phyloP scores from a whole-genome alignment of 2,329 filamentous ascomycete species.

The Atkinsonella texensis region DNA sequence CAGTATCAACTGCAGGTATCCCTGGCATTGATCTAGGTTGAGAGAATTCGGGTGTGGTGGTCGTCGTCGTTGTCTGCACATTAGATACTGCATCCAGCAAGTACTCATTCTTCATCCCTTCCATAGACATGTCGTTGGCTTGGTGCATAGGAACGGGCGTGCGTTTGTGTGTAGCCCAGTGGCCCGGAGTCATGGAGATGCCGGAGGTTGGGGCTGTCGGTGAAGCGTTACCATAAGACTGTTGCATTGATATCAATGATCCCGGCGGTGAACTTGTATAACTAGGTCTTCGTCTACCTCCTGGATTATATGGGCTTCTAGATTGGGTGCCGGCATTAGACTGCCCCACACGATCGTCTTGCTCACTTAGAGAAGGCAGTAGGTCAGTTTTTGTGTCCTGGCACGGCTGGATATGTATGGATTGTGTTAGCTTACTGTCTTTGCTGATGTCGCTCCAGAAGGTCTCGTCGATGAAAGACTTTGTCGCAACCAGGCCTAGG shows the following conservation, averaged over 20 bases:
- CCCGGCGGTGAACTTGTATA: constrained; percentile 10
- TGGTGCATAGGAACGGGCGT: constrained; percentile 6
- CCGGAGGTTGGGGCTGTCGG: constrained; percentile 6
- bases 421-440: constrained; percentile 20
- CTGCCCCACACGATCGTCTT: constrained; percentile 11
- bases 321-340: background rate
- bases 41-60: constrained; percentile 10
- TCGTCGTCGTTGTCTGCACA: constrained; percentile 9
- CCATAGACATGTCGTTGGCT: constrained; percentile 12
- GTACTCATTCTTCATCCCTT: constrained; percentile 12
- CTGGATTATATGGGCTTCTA: constrained; percentile 1
- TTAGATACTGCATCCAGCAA: constrained; percentile 10
- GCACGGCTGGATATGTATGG: no score
- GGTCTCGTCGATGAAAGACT: constrained; percentile 45
- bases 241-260: constrained; percentile 7
- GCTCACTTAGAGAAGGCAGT: constrained; percentile 8
- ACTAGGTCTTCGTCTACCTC: constrained; percentile 8
- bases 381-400: background rate
- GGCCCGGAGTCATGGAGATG: constrained; percentile 8
- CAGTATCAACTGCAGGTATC: constrained; percentile 11
- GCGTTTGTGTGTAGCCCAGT: constrained; percentile 13
- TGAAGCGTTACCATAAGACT: constrained; percentile 5
- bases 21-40: constrained; percentile 14
- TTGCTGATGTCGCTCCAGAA: constrained; percentile 44
- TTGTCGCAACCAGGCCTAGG: constrained; percentile 41